phyloP scores from a whole-genome alignment of 2,329 filamentous ascomycete genomes.

The Xylaria sp. region DNA sequence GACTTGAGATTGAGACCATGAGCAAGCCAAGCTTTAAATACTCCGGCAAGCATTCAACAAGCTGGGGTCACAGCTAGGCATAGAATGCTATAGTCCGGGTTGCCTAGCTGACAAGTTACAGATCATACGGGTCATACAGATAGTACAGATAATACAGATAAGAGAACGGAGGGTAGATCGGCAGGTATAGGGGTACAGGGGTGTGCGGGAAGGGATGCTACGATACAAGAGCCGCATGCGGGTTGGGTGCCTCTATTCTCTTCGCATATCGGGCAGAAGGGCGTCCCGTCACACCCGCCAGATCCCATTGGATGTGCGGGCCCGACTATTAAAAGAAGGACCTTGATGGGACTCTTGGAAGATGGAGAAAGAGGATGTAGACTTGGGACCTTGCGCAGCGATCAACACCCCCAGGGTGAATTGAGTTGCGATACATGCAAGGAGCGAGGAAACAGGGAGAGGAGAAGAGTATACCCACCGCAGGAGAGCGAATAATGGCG shows the following conservation, averaged over 20 bases:
- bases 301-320: not conserved
- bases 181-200: constrained; percentile 11
- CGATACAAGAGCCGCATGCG: constrained; percentile 26
- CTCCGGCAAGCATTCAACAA: not conserved
- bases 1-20: not conserved
- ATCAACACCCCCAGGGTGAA: not conserved
- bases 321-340: not conserved
- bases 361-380: not conserved
- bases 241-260: constrained; percentile 7
- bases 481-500: not conserved
- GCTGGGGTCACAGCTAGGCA: not conserved
- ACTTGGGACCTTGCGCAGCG: not conserved
- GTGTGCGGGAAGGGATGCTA: not conserved
- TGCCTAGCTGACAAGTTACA: not conserved
- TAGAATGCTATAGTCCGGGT: constrained; percentile 11
- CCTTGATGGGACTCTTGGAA: not conserved
- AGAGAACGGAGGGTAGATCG: constrained; percentile 8
- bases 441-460: constrained; percentile 10
- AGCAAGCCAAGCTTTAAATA: constrained; percentile 2
- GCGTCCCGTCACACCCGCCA: not conserved
- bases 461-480: constrained; percentile 9
- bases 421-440: not conserved
- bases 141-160: constrained; percentile 8
- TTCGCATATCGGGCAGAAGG: not conserved
- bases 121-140: not conserved